Percentiles rank a stretch among this genome's conserved stretches.
These are phyloP conservation scores for Tolypocladium sp. DNA, from an alignment of 2,329 filamentous ascomycete genomes.

Conservation along the genomic window DNA sequence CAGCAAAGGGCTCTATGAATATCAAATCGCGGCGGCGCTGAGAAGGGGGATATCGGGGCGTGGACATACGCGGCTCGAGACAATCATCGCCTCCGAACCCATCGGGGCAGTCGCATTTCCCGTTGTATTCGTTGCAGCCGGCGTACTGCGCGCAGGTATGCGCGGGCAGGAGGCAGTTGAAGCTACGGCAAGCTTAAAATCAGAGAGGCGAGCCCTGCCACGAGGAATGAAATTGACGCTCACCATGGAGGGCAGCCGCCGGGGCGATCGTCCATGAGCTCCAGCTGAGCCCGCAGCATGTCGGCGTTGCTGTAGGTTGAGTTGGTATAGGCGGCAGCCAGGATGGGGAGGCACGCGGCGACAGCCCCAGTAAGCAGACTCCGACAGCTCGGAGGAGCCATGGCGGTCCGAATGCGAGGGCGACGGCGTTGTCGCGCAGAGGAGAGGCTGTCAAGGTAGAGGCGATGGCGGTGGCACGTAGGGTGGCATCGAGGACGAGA, in stretches of 20 bases:
- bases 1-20: not conserved
- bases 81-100: constrained; percentile 95
- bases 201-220: constrained; percentile 15
- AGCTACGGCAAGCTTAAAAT: constrained; percentile 46
- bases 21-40: not conserved
- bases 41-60: not conserved
- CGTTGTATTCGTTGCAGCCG: constrained; percentile 79
- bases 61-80: constrained; percentile 58
- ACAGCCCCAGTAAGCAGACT: constrained; percentile 26
- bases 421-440: constrained; percentile 6
- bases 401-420: constrained; percentile 16
- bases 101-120: constrained; percentile 84
- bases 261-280: constrained; percentile 64
- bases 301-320: constrained; percentile 54
- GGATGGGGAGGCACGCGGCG: constrained; percentile 29
- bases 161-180: constrained; percentile 93
- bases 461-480: constrained; percentile 16
- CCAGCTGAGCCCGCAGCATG: constrained; percentile 56
- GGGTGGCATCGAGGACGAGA: constrained; percentile 45
- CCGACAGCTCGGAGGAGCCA: constrained; percentile 28
- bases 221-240: constrained; percentile 12
- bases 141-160: constrained; percentile 89
- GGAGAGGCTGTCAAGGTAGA: constrained; percentile 21
- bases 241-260: constrained; percentile 72
- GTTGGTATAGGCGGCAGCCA: constrained; percentile 29